Evolutionary conservation across 2,329 filamentous ascomycete genomes (phyloP).

Genomic region (Claviceps sp.): DNA sequence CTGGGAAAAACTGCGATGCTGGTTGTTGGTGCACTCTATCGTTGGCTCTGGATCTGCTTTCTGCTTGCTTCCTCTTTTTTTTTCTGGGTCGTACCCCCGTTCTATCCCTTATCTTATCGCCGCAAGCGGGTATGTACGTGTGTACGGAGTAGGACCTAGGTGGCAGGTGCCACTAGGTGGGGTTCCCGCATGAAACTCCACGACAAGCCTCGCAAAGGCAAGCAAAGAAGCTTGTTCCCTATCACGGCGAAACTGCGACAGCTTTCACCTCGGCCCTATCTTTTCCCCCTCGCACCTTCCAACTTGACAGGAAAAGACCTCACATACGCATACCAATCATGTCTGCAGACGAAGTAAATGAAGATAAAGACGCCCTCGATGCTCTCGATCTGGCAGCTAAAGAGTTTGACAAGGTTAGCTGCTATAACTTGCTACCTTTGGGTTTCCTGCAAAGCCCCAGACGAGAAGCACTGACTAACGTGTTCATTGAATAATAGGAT

Average conservation of each 20-base stretch:
- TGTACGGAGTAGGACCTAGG: neutral
- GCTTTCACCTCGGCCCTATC: neutral
- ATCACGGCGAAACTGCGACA: neutral
- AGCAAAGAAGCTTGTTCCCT: neutral
- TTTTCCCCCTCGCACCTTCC: neutral
- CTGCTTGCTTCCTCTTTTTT: slow-evolving; percentile 13
- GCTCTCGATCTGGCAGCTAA: slow-evolving; percentile 74
- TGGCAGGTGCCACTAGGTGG: too few species aligned
- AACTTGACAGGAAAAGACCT: too few species aligned
- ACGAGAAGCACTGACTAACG: slow-evolving; percentile 6
- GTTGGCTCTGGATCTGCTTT: neutral
- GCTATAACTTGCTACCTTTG: neutral
- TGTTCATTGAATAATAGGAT: slow-evolving; percentile 43
- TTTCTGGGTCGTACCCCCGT: neutral
- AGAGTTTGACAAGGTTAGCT: slow-evolving; percentile 71
- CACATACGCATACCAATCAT: slow-evolving; percentile 12
- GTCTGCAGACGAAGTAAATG: slow-evolving; percentile 26
- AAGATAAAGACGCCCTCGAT: slow-evolving; percentile 65
- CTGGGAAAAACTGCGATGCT: too few species aligned
- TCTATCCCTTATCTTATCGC: slow-evolving; percentile 25
- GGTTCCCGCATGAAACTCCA: neutral
- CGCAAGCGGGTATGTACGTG: slow-evolving; percentile 15
- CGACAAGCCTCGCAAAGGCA: neutral
- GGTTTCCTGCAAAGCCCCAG: neutral
- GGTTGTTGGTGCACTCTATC: too few species aligned